A percentile compares a stretch with the other conserved stretches of the same genome.
Evolutionary conservation across 106 monocot species (phyloP).

Genomic region (Hemerocallis citrina): DNA sequence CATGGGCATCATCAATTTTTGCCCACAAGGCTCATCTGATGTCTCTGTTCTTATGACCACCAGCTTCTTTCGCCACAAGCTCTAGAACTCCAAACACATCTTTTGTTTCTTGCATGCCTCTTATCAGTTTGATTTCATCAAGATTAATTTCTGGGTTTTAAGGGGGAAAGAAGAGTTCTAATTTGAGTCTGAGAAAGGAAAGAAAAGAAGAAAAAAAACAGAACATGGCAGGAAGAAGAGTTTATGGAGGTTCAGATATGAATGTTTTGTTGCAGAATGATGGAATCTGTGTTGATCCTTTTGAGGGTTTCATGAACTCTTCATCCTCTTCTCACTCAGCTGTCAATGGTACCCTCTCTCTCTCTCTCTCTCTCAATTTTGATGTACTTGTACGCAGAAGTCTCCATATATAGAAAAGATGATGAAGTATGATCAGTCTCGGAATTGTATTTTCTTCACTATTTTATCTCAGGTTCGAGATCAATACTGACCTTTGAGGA

Average conservation of each 20-base stretch:
- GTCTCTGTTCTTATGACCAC: conserved; percentile 49
- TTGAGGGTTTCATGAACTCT: conserved; percentile 26
- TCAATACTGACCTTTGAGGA: conserved; percentile 46
- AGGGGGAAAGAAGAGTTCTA: too few relatives aligned
- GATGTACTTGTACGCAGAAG: too few relatives aligned
- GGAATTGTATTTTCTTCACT: too few relatives aligned
- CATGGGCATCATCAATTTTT: conserved; percentile 28
- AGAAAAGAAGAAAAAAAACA: too few relatives aligned
- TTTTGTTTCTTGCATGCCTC: too few relatives aligned
- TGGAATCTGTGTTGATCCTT: conserved; percentile 22
- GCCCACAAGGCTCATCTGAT: conserved; percentile 20
- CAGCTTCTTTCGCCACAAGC: conserved; percentile 71
- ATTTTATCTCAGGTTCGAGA: conserved; percentile 45
- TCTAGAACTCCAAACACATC: too few relatives aligned
- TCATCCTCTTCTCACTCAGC: background rate
- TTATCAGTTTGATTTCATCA: too few relatives aligned
- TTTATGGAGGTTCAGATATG: conserved; percentile 25
- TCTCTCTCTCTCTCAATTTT: too few relatives aligned
- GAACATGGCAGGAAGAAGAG: conserved; percentile 38
- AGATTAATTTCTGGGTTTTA: background rate
- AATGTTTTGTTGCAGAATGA: conserved; percentile 32
- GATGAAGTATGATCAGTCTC: too few relatives aligned
- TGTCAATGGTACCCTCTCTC: background rate
- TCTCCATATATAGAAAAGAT: too few relatives aligned
- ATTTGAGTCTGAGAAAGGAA: background rate